Base-by-base conservation (phyloP, 371 early-diverging fungal genomes). In the Mucor irregularis region DNA sequence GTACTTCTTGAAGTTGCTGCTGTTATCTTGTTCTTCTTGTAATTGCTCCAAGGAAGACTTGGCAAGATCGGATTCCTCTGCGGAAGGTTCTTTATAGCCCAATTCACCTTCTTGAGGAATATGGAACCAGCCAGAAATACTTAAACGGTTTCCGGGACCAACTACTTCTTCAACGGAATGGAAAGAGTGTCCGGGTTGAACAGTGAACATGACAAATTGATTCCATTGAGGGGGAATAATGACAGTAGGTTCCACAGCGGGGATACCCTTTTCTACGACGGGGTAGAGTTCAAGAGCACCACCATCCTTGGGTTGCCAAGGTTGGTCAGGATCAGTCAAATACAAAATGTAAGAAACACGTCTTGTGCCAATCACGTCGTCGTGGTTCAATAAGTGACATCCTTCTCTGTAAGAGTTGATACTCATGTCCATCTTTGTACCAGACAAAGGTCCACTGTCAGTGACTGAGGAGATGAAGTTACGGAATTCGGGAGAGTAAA, bases 101-200 rank as follows among this genome's bases (percentile, higher is more conserved):
- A 67, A 67, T 51, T 85, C 87, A 21, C 80, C 85, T 22, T 65
- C 67, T 59, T 88, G 85, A 43, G 87, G 85, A 17, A 84, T 68
- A 58, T 90, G 89, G 67, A 88, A 91, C 91, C 90, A 90, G 5
- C 91, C 91, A 26, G 82, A 83, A 39, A 90, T 88, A 64, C 83
- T 82, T 25, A 87, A 62, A 53, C 82, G 76, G 42, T 84, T 80
- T 3, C 66, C 72, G 3, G 61, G 71, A 9, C 76, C 75, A 0
- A 86, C 83, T 2, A 91, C 90, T 65, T 91, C 90, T 52, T 89
- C 83, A 3, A 91, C 90, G 3, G 90, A 79, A 56, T 91, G 91
- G 73, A 88, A 88, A n/a, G 88, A 87, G 47, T 84, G 78, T 5
- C 91, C 91, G 0, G 91, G 90, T 25, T 80, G 84, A 30, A 91